These are phyloP conservation scores for Penicillium coffeae DNA, from an alignment of 495 filamentous ascomycete genomes.

Conservation along the genomic window DNA sequence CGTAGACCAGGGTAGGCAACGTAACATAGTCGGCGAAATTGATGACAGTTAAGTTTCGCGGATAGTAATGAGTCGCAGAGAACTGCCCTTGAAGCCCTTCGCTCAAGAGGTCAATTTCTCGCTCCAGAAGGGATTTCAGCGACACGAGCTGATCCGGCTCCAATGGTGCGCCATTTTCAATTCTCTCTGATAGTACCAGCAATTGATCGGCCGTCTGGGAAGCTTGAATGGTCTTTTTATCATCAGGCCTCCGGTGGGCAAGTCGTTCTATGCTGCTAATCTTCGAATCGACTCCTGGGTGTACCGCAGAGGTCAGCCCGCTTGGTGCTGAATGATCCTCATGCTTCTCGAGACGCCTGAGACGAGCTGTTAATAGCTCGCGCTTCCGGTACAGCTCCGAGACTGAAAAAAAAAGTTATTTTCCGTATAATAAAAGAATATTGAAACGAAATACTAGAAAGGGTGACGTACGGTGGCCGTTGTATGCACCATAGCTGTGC, in stretches of 20 bases:
- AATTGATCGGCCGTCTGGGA: slow-evolving; percentile 38
- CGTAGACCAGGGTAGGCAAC: slow-evolving; percentile 72
- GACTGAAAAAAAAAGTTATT: no score
- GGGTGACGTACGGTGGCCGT: slow-evolving; percentile 56
- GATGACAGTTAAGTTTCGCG: slow-evolving; percentile 58
- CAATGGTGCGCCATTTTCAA: slow-evolving; percentile 53
- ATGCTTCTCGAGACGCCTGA: slow-evolving; percentile 37
- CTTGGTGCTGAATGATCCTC: background rate
- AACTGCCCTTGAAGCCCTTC: slow-evolving; percentile 60
- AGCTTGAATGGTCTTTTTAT: slow-evolving; percentile 2
- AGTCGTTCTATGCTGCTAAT: slow-evolving; percentile 5
- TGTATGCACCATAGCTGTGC: slow-evolving; percentile 73
- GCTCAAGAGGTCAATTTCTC: slow-evolving; percentile 58
- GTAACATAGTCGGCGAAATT: slow-evolving; percentile 71
- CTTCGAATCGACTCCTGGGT: background rate
- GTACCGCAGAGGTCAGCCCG: slow-evolving; percentile 1
- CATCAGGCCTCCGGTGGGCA: background rate
- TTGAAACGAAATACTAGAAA: no score
- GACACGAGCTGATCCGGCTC: slow-evolving; percentile 55
- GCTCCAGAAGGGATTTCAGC: slow-evolving; percentile 55
- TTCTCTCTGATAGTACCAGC: slow-evolving; percentile 49
- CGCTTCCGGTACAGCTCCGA: slow-evolving; percentile 54
- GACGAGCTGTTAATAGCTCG: slow-evolving; percentile 36
- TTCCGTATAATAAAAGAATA: no score
- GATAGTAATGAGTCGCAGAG: slow-evolving; percentile 48